Percentiles rank a stretch among this genome's conserved stretches.
Conservation (phyloP, 2,329 filamentous ascomycete species). For the Lachnellula subtilissima region DNA sequence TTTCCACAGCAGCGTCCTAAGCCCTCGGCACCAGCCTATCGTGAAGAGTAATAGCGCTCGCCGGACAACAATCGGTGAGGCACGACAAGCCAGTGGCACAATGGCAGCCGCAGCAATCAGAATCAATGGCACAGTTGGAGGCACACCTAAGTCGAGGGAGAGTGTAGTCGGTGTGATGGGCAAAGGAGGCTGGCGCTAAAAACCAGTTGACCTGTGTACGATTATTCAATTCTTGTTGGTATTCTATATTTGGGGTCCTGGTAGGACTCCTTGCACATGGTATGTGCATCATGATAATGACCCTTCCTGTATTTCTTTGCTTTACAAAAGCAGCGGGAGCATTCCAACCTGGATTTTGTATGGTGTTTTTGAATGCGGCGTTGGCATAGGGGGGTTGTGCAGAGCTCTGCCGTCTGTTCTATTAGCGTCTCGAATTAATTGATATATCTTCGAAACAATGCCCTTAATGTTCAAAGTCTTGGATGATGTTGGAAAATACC, state of each 20-base stretch:
- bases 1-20: constrained; percentile 52
- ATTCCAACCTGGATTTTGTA: neutral
- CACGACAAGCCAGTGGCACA: constrained; percentile 23
- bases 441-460: neutral
- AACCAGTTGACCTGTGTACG: neutral
- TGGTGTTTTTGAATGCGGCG: constrained; percentile 7
- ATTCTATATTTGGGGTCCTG: constrained; percentile 1
- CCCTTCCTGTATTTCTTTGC: constrained; percentile 7
- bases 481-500: too few species aligned
- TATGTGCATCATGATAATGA: constrained; percentile 22
- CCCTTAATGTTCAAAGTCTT: too few species aligned
- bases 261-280: constrained; percentile 10
- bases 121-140: constrained; percentile 20
- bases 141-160: constrained; percentile 25
- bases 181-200: constrained; percentile 28
- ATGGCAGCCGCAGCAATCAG: constrained; percentile 19
- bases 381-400: constrained; percentile 7
- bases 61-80: constrained; percentile 28
- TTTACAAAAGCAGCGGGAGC: neutral
- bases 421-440: neutral
- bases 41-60: constrained; percentile 41
- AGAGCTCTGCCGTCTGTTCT: neutral
- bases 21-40: constrained; percentile 55
- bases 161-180: constrained; percentile 25
- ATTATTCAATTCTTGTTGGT: constrained; percentile 7